Base-by-base conservation (phyloP, 805 yeast genomes). In the Lachancea fermentati region DNA sequence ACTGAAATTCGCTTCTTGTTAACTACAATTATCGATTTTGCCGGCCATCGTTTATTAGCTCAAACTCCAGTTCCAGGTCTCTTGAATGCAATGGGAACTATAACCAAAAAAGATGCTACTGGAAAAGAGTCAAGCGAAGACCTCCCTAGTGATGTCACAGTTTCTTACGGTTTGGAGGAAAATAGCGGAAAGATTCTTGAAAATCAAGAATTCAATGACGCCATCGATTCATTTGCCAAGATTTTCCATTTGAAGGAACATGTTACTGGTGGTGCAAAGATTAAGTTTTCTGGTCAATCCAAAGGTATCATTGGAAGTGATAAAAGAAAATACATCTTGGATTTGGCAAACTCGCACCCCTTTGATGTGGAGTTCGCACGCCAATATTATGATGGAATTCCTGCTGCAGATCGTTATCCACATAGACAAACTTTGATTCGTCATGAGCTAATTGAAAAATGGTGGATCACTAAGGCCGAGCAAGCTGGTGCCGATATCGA, bases 11-110 rank as follows among this genome's bases (percentile, higher is more conserved):
- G 78, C 54, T 81, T 82, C 37, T 69, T 91, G 44, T 76, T 85
- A 52, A 85, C 97, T 3, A 73, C 89, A n/a, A 73, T 88, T 43
- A 85, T 91, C 41, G 97, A 91, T 62, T 91, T 77, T 65, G 79
- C 85, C 56, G 98, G 97, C 46, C 81, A 78, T 54, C 76, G 97
- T 61, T 70, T 91, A 28, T 73, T 91, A 29, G 86, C 95, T 60
- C 97, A 91, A 67, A 85, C 96, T 11, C 96, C 96, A 9, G 95
- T 91, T 32, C 98, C 98, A 12, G 97, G 97, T 44, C 58, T 71
- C 30, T 65, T 67, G 42, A 51, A 62, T 7, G 64, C 66, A 8
- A 52, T 66, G 54, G 72, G 73, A 41, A 59, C 67, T 15, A 60
- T 57, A 30, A 55, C 55, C 19, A 58, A 57, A 34, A 67, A 63